These are phyloP conservation scores for Lentithecium fluviatile DNA, from an alignment of 495 filamentous ascomycete genomes.

Conservation along the genomic window DNA sequence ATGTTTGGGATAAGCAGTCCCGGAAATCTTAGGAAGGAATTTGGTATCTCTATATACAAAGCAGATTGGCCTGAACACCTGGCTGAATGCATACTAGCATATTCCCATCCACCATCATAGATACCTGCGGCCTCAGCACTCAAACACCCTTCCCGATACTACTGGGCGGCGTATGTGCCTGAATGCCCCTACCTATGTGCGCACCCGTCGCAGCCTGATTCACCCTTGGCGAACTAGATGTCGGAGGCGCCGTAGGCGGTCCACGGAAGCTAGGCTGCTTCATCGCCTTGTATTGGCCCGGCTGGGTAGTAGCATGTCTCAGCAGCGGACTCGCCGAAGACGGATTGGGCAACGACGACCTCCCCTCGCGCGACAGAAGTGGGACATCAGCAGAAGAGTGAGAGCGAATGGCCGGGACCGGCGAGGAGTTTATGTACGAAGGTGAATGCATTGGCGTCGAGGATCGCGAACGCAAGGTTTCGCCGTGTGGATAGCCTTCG, in stretches of 20 bases:
- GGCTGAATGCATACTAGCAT: not conserved
- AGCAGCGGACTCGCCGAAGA: slow-evolving; percentile 32
- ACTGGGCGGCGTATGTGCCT: slow-evolving; percentile 29
- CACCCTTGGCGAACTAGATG: slow-evolving; percentile 28
- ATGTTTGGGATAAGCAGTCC: not conserved
- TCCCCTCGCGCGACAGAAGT: slow-evolving; percentile 18
- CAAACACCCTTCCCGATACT: slow-evolving; percentile 18
- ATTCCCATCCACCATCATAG: not conserved
- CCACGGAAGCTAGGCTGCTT: slow-evolving; percentile 26
- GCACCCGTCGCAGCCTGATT: slow-evolving; percentile 1
- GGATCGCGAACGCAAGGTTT: slow-evolving; percentile 19
- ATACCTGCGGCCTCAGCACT: not conserved
- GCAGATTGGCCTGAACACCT: not conserved
- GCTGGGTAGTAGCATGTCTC: slow-evolving; percentile 29
- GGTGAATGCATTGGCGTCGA: slow-evolving; percentile 16
- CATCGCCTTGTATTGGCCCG: slow-evolving; percentile 1
- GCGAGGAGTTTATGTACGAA: slow-evolving; percentile 9
- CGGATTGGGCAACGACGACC: not conserved
- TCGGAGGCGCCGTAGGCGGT: slow-evolving; percentile 30
- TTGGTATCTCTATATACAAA: slow-evolving; percentile 17
- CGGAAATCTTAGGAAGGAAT: not conserved
- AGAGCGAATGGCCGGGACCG: not conserved
- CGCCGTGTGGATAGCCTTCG: slow-evolving; percentile 29
- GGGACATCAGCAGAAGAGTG: slow-evolving; percentile 23
- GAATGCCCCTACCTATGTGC: slow-evolving; percentile 8